Base-by-base conservation (phyloP, 2,329 filamentous ascomycete species). In the Amphichorda felina region DNA sequence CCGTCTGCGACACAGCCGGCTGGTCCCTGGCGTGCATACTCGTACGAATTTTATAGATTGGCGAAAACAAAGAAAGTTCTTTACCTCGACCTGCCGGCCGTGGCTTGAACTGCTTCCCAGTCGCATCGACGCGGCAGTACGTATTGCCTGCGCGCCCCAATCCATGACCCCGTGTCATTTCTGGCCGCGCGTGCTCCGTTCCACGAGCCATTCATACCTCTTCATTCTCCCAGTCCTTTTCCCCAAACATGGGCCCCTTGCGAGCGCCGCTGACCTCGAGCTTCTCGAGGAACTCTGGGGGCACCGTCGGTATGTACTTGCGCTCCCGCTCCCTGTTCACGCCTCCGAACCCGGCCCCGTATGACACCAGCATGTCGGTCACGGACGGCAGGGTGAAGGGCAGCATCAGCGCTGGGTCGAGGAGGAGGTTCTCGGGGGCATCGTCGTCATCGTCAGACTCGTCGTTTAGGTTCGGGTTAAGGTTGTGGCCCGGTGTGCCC, bases 321-420 rank as follows among this genome's bases (percentile, higher is more conserved):
- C 86, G 72, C 57, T 93, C 91, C 38, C 87, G 72, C 59, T 96
- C 91, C 42, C 82, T 73, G 60, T 98, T 94, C 32, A 91, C 66
- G 0, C 91, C 91, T 5, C 91, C 91, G 50, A 96, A 91, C 1
- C 91, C 91, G 10, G 91, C 88, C 1, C 91, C 91, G 50, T 93
- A 98, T 45, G 80, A 89, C 33, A 98, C 76, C 33, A 96, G 70
- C 91, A 98, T 98, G 56, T 98, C 91, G 18, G 88, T 96, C 38
- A 86, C 91, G 2, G 89, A 94, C 2, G 91, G 91, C 19, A 98
- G 66, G n/a, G 82, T 82, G 54, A 98, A 98, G 0, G 91, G 91
- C 18, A 98, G 70, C 72, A 95, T 94, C 40, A 94, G 66, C 3
- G 88, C 83, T 3, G 89, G 86, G 50, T 96, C 88, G 36, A 96